A percentile compares a stretch with the other conserved stretches of the same genome.
Evolutionary conservation across 2,329 filamentous ascomycete species (phyloP).

Genomic region (Cladosporium sp.): DNA sequence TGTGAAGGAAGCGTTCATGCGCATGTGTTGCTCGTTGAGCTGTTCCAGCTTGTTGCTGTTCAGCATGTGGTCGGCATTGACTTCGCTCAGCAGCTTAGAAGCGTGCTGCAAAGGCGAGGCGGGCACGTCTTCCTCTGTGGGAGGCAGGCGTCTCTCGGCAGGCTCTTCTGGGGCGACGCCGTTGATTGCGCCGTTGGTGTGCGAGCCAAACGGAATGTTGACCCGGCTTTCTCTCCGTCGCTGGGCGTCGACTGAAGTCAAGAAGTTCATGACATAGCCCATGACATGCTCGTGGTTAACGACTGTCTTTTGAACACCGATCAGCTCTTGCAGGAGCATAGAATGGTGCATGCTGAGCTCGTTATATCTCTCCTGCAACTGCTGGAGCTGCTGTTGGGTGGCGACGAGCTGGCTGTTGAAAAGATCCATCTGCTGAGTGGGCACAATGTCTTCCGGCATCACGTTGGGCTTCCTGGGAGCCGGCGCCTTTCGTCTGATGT

Average conservation of each 20-base stretch:
- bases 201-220: slow-evolving; percentile 33
- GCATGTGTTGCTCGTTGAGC: slow-evolving; percentile 53
- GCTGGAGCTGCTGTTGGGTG: slow-evolving; percentile 86
- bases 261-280: slow-evolving; percentile 63
- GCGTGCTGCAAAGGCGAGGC: slow-evolving; percentile 64
- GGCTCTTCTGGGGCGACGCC: slow-evolving; percentile 37
- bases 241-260: slow-evolving; percentile 59
- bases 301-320: slow-evolving; percentile 63
- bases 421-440: slow-evolving; percentile 81
- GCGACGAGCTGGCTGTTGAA: slow-evolving; percentile 83
- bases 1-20: slow-evolving; percentile 49
- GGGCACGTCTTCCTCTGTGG: slow-evolving; percentile 54
- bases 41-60: slow-evolving; percentile 60
- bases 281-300: slow-evolving; percentile 66
- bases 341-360: slow-evolving; percentile 65
- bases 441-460: slow-evolving; percentile 65
- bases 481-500: slow-evolving; percentile 91
- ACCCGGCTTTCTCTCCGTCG: slow-evolving; percentile 56
- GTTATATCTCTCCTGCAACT: slow-evolving; percentile 75
- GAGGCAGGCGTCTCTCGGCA: slow-evolving; percentile 30
- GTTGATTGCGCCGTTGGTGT: slow-evolving; percentile 19
- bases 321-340: slow-evolving; percentile 57
- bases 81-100: slow-evolving; percentile 58
- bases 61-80: slow-evolving; percentile 59
- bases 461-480: slow-evolving; percentile 69